phyloP scores from a whole-genome alignment of 352 stramenopile genomes.

The Elongisporangium undulatum region DNA sequence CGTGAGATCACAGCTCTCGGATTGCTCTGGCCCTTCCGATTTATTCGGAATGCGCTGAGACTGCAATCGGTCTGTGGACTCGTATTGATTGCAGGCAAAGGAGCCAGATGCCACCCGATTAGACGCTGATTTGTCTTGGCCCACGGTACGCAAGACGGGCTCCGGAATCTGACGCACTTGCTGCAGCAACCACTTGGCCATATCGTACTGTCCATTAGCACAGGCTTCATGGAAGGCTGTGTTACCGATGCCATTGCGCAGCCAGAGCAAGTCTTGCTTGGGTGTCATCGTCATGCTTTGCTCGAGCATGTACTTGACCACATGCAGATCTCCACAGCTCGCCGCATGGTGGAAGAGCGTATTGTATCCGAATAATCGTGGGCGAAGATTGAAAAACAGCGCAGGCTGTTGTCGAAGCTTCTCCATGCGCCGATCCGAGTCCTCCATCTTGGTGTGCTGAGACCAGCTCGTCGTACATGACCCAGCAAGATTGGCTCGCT shows the following conservation, averaged over 20 bases:
- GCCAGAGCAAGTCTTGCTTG: slow-evolving; percentile 24
- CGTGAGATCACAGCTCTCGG: not conserved
- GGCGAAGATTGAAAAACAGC: slow-evolving; percentile 51
- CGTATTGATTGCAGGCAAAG: not conserved
- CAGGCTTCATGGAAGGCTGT: slow-evolving; percentile 74
- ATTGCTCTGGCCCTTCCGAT: slow-evolving; percentile 2
- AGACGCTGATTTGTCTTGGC: not conserved
- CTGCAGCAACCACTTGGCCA: slow-evolving; percentile 62
- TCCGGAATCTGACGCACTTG: slow-evolving; percentile 6
- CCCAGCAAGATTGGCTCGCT: slow-evolving; percentile 2
- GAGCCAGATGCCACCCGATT: not conserved
- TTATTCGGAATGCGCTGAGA: not conserved
- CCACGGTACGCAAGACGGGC: slow-evolving; percentile 4
- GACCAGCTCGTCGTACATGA: slow-evolving; percentile 23
- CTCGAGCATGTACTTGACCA: slow-evolving; percentile 72
- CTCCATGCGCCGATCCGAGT: slow-evolving; percentile 57
- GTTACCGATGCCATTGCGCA: slow-evolving; percentile 48
- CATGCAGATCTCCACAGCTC: slow-evolving; percentile 63
- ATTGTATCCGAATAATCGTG: slow-evolving; percentile 51
- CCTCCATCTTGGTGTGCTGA: slow-evolving; percentile 59
- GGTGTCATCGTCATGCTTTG: slow-evolving; percentile 8
- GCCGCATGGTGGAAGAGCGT: slow-evolving; percentile 69
- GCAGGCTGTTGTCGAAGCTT: slow-evolving; percentile 38
- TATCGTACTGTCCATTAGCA: slow-evolving; percentile 56
- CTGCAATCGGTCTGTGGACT: not conserved